Evolutionary conservation across 352 stramenopile genomes (phyloP), one percentile per base, ranked within the genome.

Genomic region (Globisporangium spinosum): DNA sequence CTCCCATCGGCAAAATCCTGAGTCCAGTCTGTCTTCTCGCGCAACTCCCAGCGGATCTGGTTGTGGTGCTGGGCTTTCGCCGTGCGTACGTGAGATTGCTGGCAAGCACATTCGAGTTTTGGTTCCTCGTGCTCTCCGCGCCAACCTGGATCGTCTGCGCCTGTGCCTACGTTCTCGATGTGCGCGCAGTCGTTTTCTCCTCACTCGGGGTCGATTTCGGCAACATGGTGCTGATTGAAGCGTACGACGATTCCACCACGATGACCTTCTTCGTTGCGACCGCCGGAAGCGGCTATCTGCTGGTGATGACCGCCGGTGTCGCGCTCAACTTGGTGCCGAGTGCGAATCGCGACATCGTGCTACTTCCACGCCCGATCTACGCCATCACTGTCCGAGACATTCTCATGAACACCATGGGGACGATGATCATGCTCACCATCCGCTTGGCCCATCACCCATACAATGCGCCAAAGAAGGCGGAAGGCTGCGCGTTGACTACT

Each of bases 191-290:
- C 8, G 22, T 60, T 10, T 35, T 67, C 17, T 12, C 20, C 2
- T 47, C 38, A 29, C n/a, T 27, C 4, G 54, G 47, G 20, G 27
- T 67, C n/a, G 47, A 67, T 20, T 60, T 45, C 45, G 40, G 58
- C 32, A 67, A 27, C 20, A 43, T 57, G 8, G 43, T 34, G 27
- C 43, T 66, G 17, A 45, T 60, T 12, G 61, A 67, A 34, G 49
- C 47, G n/a, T 35, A 23, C 17, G 23, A 58, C 13, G 20, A 20
- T n/a, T 22, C 25, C 13, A 15, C 25, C 1, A 8, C 0, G 15
- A 4, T 35, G 5, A 59, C 20, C 13, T n/a, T 60, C n/a, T n/a
- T 35, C 20, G 15, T 58, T 1, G 20, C 32, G 1, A 10, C 59
- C 47, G 32, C 23, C 12, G 25, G 13, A 15, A 34, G 23, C 4